Evolutionary conservation across 768 basidiomycete genomes (phyloP).

Genomic region (Suillus plorans): DNA sequence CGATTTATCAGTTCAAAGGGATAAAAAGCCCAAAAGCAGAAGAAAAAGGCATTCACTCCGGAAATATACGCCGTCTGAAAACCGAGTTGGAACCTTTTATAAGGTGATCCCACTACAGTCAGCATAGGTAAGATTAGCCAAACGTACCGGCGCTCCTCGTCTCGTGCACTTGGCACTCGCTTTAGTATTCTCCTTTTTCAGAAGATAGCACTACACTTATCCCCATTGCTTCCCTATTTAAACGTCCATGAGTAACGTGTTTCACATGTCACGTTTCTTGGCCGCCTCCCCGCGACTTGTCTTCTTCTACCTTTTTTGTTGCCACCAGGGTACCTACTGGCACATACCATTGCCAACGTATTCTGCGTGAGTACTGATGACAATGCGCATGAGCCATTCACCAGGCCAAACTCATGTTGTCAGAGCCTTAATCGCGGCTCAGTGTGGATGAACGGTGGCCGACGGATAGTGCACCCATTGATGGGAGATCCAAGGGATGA

Average conservation of each 20-base stretch:
- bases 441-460: slow-evolving; percentile 9
- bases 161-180: slow-evolving; percentile 2
- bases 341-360: slow-evolving; percentile 30
- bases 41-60: not conserved
- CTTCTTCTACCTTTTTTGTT: slow-evolving; percentile 10
- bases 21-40: not conserved
- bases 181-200: slow-evolving; percentile 9
- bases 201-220: slow-evolving; percentile 8
- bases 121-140: not conserved
- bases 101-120: not conserved
- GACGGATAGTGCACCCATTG: slow-evolving; percentile 4
- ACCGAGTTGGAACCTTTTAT: slow-evolving; percentile 2
- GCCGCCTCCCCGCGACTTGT: slow-evolving; percentile 13
- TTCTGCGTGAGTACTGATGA: slow-evolving; percentile 32
- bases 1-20: not conserved
- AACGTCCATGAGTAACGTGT: slow-evolving; percentile 9
- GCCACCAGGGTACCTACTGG: slow-evolving; percentile 24
- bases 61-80: not conserved
- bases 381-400: slow-evolving; percentile 31
- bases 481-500: slow-evolving; percentile 10
- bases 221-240: slow-evolving; percentile 6
- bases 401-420: slow-evolving; percentile 23
- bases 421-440: slow-evolving; percentile 27
- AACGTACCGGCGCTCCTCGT: slow-evolving; percentile 2
- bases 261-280: slow-evolving; percentile 14